Percentiles rank a stretch among this genome's conserved stretches.
Evolutionary conservation across 2,329 filamentous ascomycete species (phyloP).

Genomic region (Neofusicoccum sp.): DNA sequence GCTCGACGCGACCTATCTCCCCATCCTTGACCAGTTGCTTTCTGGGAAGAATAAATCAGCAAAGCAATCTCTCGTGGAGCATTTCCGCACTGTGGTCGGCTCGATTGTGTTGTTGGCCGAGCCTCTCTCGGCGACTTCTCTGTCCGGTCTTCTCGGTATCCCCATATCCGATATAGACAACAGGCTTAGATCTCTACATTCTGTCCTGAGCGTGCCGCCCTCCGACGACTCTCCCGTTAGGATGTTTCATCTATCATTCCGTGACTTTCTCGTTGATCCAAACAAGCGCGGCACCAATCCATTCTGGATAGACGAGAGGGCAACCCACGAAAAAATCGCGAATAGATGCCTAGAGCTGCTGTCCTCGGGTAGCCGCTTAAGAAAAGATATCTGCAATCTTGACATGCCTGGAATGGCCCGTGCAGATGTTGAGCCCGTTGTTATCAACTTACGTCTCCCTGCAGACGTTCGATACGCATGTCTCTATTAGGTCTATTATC

Average conservation of each 20-base stretch:
- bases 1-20: constrained; percentile 19
- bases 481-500: constrained; percentile 41
- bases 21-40: constrained; percentile 5
- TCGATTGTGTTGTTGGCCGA: constrained; percentile 19
- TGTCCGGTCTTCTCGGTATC: constrained; percentile 18
- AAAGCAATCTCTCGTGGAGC: background rate
- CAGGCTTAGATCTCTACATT: constrained; percentile 21
- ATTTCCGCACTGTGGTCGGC: constrained; percentile 20
- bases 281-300: constrained; percentile 24
- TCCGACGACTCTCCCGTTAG: constrained; percentile 17
- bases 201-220: constrained; percentile 21
- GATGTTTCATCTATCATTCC: constrained; percentile 28
- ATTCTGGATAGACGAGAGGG: constrained; percentile 40
- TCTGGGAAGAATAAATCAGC: background rate
- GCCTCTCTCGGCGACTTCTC: constrained; percentile 21
- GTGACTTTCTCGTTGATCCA: constrained; percentile 28
- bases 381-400: constrained; percentile 38
- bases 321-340: constrained; percentile 32
- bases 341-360: constrained; percentile 39
- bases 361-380: constrained; percentile 28
- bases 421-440: constrained; percentile 20
- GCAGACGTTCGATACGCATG: constrained; percentile 39
- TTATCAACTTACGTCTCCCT: constrained; percentile 18
- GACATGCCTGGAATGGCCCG: constrained; percentile 25
- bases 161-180: constrained; percentile 15